Evolutionary conservation across 1,284 basidiomycete genomes (phyloP).

Genomic region (Fomitopsis betulina): DNA sequence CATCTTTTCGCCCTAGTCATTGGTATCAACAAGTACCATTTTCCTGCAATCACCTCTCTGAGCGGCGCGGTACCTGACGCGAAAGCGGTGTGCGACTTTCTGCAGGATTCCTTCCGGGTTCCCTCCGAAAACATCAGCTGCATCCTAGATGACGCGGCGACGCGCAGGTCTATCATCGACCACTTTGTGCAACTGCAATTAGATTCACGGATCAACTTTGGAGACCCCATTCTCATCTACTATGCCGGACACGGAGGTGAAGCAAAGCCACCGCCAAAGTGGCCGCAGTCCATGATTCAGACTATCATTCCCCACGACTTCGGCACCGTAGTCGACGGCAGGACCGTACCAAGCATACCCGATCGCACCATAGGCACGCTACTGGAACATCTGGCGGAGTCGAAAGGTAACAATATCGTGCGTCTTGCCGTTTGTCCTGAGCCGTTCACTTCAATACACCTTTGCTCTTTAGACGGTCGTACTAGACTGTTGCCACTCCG

Average conservation of each 20-base stretch:
- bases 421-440: neutral
- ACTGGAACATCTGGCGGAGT: neutral
- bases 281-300: neutral
- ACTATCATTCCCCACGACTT: constrained; percentile 1
- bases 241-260: neutral
- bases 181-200: neutral
- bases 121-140: neutral
- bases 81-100: neutral
- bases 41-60: neutral
- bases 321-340: neutral
- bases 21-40: neutral
- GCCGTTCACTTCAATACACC: neutral
- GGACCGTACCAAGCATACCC: neutral
- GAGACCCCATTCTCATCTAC: constrained; percentile 3
- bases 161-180: neutral
- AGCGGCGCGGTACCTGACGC: neutral
- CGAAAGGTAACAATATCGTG: constrained; percentile 2
- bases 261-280: neutral
- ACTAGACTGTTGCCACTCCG: constrained; percentile 2
- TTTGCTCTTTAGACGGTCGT: neutral
- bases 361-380: neutral
- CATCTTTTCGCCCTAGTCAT: neutral
- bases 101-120: neutral
- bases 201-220: neutral
- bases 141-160: neutral